These are phyloP conservation scores for Xerocomellus intermedius DNA, from an alignment of 768 basidiomycete species.

Conservation along the genomic window DNA sequence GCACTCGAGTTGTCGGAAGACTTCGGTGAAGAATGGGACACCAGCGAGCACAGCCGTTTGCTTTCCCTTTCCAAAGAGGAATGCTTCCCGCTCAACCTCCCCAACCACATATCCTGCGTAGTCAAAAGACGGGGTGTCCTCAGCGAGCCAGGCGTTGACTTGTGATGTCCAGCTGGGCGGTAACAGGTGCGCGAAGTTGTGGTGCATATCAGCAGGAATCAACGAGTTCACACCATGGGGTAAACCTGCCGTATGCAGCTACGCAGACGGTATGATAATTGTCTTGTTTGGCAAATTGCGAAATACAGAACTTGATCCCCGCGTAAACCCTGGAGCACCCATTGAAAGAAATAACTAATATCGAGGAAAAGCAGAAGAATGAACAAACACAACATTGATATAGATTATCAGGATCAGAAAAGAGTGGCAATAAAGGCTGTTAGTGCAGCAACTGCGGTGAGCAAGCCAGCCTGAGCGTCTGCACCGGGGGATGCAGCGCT, in stretches of 20 bases:
- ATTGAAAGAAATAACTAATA: background rate
- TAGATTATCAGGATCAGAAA: slow-evolving; percentile 14
- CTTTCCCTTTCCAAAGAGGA: slow-evolving; percentile 87
- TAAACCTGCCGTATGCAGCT: background rate
- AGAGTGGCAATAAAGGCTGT: slow-evolving; percentile 31
- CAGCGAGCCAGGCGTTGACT: slow-evolving; percentile 78
- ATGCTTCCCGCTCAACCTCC: slow-evolving; percentile 81
- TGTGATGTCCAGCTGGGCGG: slow-evolving; percentile 91
- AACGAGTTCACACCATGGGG: background rate
- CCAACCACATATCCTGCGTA: slow-evolving; percentile 97
- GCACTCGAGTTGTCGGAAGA: slow-evolving; percentile 88
- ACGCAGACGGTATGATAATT: background rate
- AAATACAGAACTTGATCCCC: background rate
- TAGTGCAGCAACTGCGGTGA: slow-evolving; percentile 36
- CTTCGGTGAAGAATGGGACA: slow-evolving; percentile 91
- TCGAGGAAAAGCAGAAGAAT: background rate
- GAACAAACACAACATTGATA: background rate
- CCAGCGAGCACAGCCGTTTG: slow-evolving; percentile 82
- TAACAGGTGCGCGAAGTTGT: slow-evolving; percentile 62
- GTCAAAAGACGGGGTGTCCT: slow-evolving; percentile 96
- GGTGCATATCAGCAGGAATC: slow-evolving; percentile 15
- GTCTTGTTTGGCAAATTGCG: background rate
- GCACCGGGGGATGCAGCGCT: slow-evolving; percentile 33
- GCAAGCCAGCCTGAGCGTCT: slow-evolving; percentile 31
- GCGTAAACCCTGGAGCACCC: background rate